Conservation (phyloP, 2,329 filamentous ascomycete genomes). For the Sporothrix pallida region DNA sequence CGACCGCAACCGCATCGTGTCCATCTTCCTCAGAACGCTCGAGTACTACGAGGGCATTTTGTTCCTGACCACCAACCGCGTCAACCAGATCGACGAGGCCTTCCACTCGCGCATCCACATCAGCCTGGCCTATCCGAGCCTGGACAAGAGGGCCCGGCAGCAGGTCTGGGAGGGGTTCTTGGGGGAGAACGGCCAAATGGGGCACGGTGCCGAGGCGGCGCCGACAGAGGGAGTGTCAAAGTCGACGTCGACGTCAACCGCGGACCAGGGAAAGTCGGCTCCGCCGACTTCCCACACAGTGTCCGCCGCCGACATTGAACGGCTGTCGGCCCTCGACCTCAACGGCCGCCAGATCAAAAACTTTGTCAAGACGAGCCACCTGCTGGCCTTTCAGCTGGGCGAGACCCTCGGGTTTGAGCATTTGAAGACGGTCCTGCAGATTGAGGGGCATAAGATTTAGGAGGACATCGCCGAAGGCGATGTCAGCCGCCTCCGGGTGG, state of each 20-base stretch:
- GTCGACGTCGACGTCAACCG: background rate
- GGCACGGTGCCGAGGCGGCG: background rate
- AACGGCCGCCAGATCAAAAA: constrained; percentile 48
- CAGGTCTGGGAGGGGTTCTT: constrained; percentile 39
- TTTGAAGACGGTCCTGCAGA: constrained; percentile 43
- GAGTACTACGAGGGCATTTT: constrained; percentile 58
- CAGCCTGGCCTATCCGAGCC: constrained; percentile 52
- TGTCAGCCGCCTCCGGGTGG: too few relatives aligned
- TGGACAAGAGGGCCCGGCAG: constrained; percentile 36
- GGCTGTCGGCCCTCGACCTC: constrained; percentile 39
- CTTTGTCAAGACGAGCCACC: constrained; percentile 42
- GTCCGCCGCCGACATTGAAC: constrained; percentile 33
- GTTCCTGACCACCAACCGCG: constrained; percentile 57
- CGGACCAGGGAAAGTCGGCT: background rate
- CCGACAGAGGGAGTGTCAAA: background rate
- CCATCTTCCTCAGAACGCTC: constrained; percentile 50
- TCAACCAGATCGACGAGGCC: constrained; percentile 53
- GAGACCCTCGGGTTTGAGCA: constrained; percentile 44
- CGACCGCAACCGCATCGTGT: constrained; percentile 50
- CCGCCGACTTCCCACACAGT: constrained; percentile 20
- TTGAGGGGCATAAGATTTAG: constrained; percentile 10
- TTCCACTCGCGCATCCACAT: constrained; percentile 58
- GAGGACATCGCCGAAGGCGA: background rate
- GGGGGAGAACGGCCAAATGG: background rate
- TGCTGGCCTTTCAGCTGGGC: constrained; percentile 44